A percentile compares a stretch with the other conserved stretches of the same genome.
These are phyloP conservation scores for Vicia villosa DNA, from an alignment of 306 rosid species.

Conservation along the genomic window DNA sequence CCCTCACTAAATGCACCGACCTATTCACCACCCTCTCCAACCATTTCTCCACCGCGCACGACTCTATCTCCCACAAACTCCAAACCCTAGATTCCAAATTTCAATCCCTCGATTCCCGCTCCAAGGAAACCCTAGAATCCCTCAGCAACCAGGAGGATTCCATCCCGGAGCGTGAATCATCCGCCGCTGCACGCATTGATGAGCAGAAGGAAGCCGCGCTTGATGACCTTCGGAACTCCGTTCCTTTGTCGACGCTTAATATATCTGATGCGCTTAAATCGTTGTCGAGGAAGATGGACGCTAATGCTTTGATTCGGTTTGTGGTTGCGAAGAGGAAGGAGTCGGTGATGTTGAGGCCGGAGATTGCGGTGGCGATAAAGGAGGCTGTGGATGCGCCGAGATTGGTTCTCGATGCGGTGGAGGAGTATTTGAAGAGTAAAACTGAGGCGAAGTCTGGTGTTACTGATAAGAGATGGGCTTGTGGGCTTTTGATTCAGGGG, in stretches of 20 bases:
- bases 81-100: slow-evolving; percentile 61
- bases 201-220: slow-evolving; percentile 59
- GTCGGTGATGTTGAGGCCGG: slow-evolving; percentile 62
- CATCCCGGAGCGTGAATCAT: slow-evolving; percentile 63
- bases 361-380: slow-evolving; percentile 51
- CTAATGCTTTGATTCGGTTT: slow-evolving; percentile 52
- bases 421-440: slow-evolving; percentile 56
- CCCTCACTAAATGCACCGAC: slow-evolving; percentile 57
- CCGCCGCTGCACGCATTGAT: slow-evolving; percentile 52
- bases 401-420: slow-evolving; percentile 64
- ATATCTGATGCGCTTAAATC: slow-evolving; percentile 54
- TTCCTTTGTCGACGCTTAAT: slow-evolving; percentile 33
- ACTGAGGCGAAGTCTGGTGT: slow-evolving; percentile 55
- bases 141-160: slow-evolving; percentile 54
- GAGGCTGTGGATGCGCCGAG: slow-evolving; percentile 80
- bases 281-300: slow-evolving; percentile 68
- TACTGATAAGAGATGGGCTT: slow-evolving; percentile 84
- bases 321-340: slow-evolving; percentile 72
- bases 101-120: slow-evolving; percentile 51
- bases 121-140: slow-evolving; percentile 49
- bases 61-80: slow-evolving; percentile 56
- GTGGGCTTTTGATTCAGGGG: slow-evolving; percentile 73
- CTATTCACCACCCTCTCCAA: slow-evolving; percentile 56
- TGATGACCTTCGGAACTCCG: slow-evolving; percentile 43
- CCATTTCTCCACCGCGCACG: slow-evolving; percentile 55